Evolutionary conservation across 805 yeast species (phyloP).

Genomic region (Komagataella pastoris): DNA sequence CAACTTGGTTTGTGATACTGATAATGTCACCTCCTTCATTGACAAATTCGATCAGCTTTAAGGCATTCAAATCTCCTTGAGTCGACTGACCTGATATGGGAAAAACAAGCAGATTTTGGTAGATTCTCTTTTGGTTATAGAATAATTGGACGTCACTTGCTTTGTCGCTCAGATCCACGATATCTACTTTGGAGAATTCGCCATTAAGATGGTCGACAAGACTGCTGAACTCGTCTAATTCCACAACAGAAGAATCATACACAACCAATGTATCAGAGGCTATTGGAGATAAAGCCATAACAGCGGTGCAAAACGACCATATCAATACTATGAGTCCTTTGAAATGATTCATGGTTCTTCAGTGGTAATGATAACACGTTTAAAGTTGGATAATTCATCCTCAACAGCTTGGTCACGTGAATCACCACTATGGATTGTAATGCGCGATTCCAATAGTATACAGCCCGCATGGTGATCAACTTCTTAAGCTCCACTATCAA

Average conservation of each 20-base stretch:
- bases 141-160: slow-evolving; percentile 15
- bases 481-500: not conserved
- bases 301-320: not conserved
- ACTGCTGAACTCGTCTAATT: slow-evolving; percentile 9
- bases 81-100: slow-evolving; percentile 39
- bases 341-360: not conserved
- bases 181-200: slow-evolving; percentile 7
- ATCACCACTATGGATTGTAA: not conserved
- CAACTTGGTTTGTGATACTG: slow-evolving; percentile 39
- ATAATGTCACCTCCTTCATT: slow-evolving; percentile 66
- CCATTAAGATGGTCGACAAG: slow-evolving; percentile 8
- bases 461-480: not conserved
- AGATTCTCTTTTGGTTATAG: slow-evolving; percentile 28
- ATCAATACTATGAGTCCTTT: not conserved
- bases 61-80: slow-evolving; percentile 25
- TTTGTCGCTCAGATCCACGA: slow-evolving; percentile 12
- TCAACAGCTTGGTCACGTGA: not conserved
- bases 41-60: slow-evolving; percentile 44
- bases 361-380: not conserved
- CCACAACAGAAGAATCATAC: slow-evolving; percentile 2
- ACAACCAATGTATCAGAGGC: slow-evolving; percentile 2
- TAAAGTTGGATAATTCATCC: slow-evolving; percentile 1
- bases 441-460: not conserved
- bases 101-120: slow-evolving; percentile 43
- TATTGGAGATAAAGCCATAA: not conserved